Conservation (phyloP, 352 stramenopile genomes). For the Pythium guiyangense region DNA sequence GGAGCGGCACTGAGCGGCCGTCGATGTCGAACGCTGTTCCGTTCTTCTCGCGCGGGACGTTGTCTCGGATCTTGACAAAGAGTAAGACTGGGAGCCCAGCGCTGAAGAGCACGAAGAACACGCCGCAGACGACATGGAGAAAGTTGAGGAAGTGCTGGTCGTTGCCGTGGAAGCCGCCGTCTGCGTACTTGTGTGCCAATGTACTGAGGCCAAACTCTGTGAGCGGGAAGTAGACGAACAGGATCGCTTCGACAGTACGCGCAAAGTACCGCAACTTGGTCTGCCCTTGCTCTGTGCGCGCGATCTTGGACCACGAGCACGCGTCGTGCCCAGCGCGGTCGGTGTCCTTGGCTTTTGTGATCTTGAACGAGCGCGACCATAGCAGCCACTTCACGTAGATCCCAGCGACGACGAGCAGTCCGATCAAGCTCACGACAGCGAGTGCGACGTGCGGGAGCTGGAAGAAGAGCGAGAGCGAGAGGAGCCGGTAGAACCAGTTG, state of each 20-base stretch:
- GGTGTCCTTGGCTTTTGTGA: too few species aligned
- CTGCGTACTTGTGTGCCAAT: neutral
- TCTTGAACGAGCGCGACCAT: neutral
- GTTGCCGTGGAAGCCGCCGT: neutral
- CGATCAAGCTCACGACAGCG: neutral
- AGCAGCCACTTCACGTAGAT: neutral
- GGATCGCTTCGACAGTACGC: neutral
- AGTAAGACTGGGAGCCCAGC: neutral
- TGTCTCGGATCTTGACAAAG: neutral
- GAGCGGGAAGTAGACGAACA: neutral
- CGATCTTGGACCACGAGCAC: neutral
- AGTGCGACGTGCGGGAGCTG: neutral
- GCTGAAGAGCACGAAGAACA: neutral
- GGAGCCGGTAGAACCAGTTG: neutral
- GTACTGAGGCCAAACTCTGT: neutral
- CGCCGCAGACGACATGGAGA: neutral
- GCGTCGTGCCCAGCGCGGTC: too few species aligned
- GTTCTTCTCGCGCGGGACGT: neutral
- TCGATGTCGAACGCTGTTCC: neutral
- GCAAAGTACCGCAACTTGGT: neutral
- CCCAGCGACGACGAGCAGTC: neutral
- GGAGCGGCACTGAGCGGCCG: conserved; percentile 4
- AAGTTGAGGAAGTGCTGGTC: neutral
- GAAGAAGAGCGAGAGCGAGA: neutral
- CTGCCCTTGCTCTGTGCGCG: neutral